Conservation (phyloP, 164 flowering plant genomes). For the Vitis riparia region DNA sequence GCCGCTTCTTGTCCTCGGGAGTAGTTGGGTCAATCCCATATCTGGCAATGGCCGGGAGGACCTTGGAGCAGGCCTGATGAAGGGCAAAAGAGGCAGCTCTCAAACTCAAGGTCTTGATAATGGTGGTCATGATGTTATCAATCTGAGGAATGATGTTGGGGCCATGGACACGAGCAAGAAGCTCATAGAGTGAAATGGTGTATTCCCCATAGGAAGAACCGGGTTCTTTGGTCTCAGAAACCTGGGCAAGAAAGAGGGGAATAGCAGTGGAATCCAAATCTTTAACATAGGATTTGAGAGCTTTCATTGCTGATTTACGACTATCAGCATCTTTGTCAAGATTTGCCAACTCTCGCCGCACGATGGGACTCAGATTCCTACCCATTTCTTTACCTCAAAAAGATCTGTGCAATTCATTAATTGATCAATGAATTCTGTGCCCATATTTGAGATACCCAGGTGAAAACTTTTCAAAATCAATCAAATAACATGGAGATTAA, state of each 20-base stretch:
- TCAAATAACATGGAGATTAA: not conserved
- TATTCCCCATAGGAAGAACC: constrained; percentile 64
- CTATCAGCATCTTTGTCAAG: constrained; percentile 91
- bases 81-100: constrained; percentile 90
- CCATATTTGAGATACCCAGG: not conserved
- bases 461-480: not conserved
- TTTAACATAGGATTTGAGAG: constrained; percentile 74
- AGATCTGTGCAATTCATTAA: too few relatives aligned
- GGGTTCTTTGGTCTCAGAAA: constrained; percentile 70
- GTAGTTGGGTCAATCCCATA: constrained; percentile 80
- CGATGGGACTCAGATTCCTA: constrained; percentile 69
- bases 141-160: constrained; percentile 79
- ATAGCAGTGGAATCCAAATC: constrained; percentile 82
- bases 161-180: constrained; percentile 86
- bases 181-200: constrained; percentile 84
- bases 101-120: constrained; percentile 66
- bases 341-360: constrained; percentile 72
- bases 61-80: constrained; percentile 92
- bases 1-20: constrained; percentile 65
- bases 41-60: constrained; percentile 86
- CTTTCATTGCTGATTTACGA: constrained; percentile 90
- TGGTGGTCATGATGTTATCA: constrained; percentile 73
- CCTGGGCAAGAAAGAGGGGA: constrained; percentile 79
- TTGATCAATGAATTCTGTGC: not conserved
- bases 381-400: constrained; percentile 47